Percentiles rank a stretch among this genome's conserved stretches.
Evolutionary conservation across 2,329 filamentous ascomycete species (phyloP).

Genomic region (Moelleriella libera): DNA sequence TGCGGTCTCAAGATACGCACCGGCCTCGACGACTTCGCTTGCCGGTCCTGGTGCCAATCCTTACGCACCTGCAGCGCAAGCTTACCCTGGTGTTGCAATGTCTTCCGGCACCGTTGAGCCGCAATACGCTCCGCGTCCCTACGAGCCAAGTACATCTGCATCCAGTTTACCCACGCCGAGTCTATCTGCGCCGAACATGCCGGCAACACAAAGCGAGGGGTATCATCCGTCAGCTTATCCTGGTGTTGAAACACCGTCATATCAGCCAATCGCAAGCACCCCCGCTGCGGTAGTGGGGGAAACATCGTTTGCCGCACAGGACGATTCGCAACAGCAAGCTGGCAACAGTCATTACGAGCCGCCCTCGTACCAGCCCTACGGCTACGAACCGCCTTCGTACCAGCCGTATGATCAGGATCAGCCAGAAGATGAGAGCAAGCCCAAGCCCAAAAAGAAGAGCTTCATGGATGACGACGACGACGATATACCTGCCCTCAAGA

Average conservation of each 20-base stretch:
- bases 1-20: conserved; percentile 25
- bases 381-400: conserved; percentile 38
- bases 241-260: conserved; percentile 15
- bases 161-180: conserved; percentile 6
- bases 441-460: conserved; percentile 55
- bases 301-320: conserved; percentile 10
- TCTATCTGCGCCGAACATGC: conserved; percentile 7
- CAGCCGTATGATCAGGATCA: conserved; percentile 39
- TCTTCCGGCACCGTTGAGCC: not conserved
- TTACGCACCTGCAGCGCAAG: conserved; percentile 25
- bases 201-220: conserved; percentile 6
- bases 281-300: conserved; percentile 6
- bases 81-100: not conserved
- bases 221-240: conserved; percentile 8
- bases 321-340: conserved; percentile 10
- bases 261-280: conserved; percentile 38
- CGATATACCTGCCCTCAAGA: conserved; percentile 30
- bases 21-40: conserved; percentile 7
- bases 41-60: conserved; percentile 10
- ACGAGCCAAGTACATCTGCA: conserved; percentile 18
- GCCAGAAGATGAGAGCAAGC: conserved; percentile 31
- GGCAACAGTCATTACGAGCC: conserved; percentile 39
- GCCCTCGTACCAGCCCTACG: conserved; percentile 45
- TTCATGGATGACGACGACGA: conserved; percentile 77
- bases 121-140: conserved; percentile 13